Evolutionary conservation across 1,284 basidiomycete species (phyloP), one percentile per base, ranked within the genome.

Genomic region (Ganoderma resinaceum): DNA sequence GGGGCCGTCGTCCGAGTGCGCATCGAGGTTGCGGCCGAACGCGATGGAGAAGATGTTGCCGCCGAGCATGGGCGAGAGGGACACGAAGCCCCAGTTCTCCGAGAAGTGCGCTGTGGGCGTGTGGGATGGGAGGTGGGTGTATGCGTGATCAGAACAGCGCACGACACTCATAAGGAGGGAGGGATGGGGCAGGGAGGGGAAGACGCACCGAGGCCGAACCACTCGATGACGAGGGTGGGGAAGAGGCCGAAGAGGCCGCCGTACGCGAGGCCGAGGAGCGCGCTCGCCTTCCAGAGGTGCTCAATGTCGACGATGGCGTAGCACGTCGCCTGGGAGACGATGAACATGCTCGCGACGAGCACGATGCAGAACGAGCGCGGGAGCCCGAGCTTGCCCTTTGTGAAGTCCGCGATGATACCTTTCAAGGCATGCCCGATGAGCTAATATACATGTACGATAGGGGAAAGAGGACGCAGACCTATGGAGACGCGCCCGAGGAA

Each of bases 61-160:
- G 8, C 92, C 93, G 2, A 96, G 61, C 67, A 95, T 86, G 1
- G 96, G 95, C 0, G 92, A 87, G 23, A 96, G 80, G 8, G 88
- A 89, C 35, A 93, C 85, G 76, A 88, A 93, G 20, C 96, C 96
- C 91, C 91, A 96, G 78, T 97, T 97, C 80, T 95, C 91, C 3
- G 89, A 90, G 75, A 94, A 90, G 74, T 91, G 91, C 18, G 82
- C 89, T 91, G 69, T 20, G 4, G n/a, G n/a, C n/a, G 69, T 69
- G 61, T 8, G n/a, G 67, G 40, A 16, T 26, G 52, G 6, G 35
- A 35, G 12, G 62, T 11, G n/a, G 33, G 43, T 11, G 11, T 46
- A 23, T 46, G 20, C 43, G 43, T n/a, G 20, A n/a, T 46, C n/a
- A 46, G n/a, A 8, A 9, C n/a, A 5, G 42, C 20, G 42, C 9